Evolutionary conservation across 352 stramenopile genomes (phyloP), one percentile per base, ranked within the genome.

Genomic region (Phytopythium mirpurense): DNA sequence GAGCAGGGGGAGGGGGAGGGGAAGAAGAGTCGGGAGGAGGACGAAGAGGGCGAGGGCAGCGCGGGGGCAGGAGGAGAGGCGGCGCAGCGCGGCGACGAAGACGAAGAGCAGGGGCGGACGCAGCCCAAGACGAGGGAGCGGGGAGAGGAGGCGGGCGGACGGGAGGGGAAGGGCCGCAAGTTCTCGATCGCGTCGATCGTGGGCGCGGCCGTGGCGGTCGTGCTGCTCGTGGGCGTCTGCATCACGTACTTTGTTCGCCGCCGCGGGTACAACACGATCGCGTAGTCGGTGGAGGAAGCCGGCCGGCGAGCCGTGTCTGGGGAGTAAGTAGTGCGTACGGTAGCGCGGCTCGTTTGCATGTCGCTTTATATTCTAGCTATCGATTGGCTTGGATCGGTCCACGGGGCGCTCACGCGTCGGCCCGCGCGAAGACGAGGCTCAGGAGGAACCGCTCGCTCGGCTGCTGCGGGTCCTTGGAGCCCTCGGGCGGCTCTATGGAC

Each of bases 251-350:
- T 90, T 32, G 41, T 74, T 21, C 68, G 60, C 34, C 65, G 65
- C 35, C 70, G 72, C 24, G 79, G 73, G 2, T 90, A 90, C 49
- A 68, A 78, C 5, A 55, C 63, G 3, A 79, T 88, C 31, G 26
- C 57, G 34, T 83, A 55, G 23, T 23, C 5, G 4, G 21, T 10
- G 1, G n/a, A 5, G 6, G 41, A 21, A 23, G 21, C 15, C 6
- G 1, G 23, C 5, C 29, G 19, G 21, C 18, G 16, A 23, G 5
- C 5, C 5, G 29, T 32, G 29, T 9, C 29, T 32, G 29, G 5
- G 29, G 29, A n/a, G n/a, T n/a, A n/a, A n/a, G n/a, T n/a, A n/a
- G n/a, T n/a, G n/a, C n/a, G n/a, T n/a, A n/a, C n/a, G n/a, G 16
- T 9, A 23, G 36, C 36, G 3, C 11, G 29, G 9, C 29, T 9